Percentiles rank a stretch among this genome's conserved stretches.
Conservation (phyloP, 164 flowering plant genomes). For the Chimonanthus salicifolius region DNA sequence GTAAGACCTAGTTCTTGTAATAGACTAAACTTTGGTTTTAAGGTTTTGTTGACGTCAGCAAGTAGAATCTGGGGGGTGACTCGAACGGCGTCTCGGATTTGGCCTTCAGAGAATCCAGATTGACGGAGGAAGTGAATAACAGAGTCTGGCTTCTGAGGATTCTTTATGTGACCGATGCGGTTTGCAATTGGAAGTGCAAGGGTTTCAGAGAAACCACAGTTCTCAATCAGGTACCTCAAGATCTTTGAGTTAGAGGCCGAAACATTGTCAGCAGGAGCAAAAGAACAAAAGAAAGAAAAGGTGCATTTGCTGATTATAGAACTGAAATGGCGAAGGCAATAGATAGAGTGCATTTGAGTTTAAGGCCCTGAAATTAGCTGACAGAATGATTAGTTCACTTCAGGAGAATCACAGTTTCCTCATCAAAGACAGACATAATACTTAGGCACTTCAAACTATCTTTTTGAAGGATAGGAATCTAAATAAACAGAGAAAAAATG, state of each 20-base stretch:
- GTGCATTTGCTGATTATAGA: not conserved
- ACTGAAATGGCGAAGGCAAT: not conserved
- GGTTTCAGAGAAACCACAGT: conserved; percentile 5
- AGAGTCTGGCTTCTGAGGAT: conserved; percentile 4
- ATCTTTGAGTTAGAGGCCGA: not conserved
- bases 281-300: not conserved
- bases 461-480: too few relatives aligned
- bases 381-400: too few relatives aligned
- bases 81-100: conserved; percentile 5
- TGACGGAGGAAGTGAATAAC: conserved; percentile 7
- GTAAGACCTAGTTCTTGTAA: conserved; percentile 15
- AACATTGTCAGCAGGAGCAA: not conserved
- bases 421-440: too few relatives aligned
- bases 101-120: conserved; percentile 10
- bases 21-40: conserved; percentile 12
- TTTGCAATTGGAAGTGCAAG: not conserved
- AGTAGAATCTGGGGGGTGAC: conserved; percentile 7
- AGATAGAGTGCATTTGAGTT: too few relatives aligned
- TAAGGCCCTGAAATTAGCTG: too few relatives aligned
- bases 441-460: too few relatives aligned
- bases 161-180: not conserved
- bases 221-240: conserved; percentile 2
- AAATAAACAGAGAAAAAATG: too few relatives aligned
- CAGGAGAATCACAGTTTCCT: too few relatives aligned
- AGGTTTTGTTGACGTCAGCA: conserved; percentile 9